Conservation (phyloP, 2,329 filamentous ascomycete species). For the Volutella citrinella region DNA sequence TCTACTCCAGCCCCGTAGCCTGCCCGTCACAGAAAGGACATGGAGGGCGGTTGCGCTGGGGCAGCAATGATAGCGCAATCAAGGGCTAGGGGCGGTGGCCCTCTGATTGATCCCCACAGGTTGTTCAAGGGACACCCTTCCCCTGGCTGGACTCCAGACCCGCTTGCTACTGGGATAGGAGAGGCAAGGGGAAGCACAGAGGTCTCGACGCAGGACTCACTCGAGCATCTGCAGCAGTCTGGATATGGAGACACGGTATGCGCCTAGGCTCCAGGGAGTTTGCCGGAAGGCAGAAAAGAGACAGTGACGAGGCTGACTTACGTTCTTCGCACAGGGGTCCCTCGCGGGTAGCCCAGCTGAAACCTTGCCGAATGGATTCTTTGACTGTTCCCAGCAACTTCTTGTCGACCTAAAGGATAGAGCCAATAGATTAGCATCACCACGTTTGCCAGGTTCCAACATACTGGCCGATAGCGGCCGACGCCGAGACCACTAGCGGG, state of each 20-base stretch:
- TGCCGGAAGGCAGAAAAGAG: too few species aligned
- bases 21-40: conserved; percentile 9
- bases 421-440: too few species aligned
- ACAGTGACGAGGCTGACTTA: too few species aligned
- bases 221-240: too few species aligned
- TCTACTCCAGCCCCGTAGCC: conserved; percentile 11
- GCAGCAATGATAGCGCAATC: conserved; percentile 16
- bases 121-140: conserved; percentile 7
- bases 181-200: conserved; percentile 7
- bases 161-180: too few species aligned
- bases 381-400: conserved; percentile 82
- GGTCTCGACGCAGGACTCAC: conserved; percentile 14
- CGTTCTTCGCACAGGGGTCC: conserved; percentile 97
- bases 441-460: too few species aligned
- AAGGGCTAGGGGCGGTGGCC: conserved; percentile 16
- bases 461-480: too few species aligned
- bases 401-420: conserved; percentile 82
- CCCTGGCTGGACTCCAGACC: conserved; percentile 15
- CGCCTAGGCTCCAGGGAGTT: too few species aligned
- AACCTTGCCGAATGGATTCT: conserved; percentile 92
- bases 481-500: too few species aligned
- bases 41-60: conserved; percentile 17
- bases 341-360: conserved; percentile 94
- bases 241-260: too few species aligned
- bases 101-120: conserved; percentile 21